phyloP scores from a whole-genome alignment of 192 early-diverging fungal genomes.

The Funneliformis mosseae region DNA sequence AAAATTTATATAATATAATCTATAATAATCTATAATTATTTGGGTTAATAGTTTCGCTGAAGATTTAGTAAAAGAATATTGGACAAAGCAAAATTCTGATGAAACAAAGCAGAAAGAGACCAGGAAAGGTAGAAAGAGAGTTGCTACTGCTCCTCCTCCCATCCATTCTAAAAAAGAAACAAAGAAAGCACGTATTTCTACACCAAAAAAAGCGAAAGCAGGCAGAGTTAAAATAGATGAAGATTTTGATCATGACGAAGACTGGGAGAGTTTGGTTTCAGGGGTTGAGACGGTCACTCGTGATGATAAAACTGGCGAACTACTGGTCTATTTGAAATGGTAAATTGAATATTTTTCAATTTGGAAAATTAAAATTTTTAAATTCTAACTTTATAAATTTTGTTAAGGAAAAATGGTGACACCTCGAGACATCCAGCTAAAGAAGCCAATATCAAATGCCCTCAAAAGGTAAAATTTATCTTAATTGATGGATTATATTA shows the following conservation, averaged over 20 bases:
- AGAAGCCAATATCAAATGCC: constrained; percentile 30
- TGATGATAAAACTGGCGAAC: constrained; percentile 33
- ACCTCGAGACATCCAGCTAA: constrained; percentile 30
- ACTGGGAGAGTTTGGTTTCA: constrained; percentile 21
- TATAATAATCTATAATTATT: not conserved
- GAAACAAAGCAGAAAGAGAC: not conserved
- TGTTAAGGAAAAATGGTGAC: constrained; percentile 23
- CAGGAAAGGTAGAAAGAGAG: not conserved
- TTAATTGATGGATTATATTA: not conserved
- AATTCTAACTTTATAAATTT: not conserved
- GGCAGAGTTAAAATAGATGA: constrained; percentile 3
- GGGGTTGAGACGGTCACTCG: constrained; percentile 33
- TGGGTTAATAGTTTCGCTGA: constrained; percentile 15
- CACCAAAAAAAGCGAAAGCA: constrained; percentile 9
- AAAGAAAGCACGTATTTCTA: not conserved
- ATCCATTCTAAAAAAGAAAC: not conserved
- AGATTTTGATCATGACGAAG: constrained; percentile 6
- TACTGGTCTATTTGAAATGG: constrained; percentile 34
- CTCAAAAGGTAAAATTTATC: constrained; percentile 27
- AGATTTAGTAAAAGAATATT: constrained; percentile 29
- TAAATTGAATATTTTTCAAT: not conserved
- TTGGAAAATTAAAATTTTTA: not conserved
- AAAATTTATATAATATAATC: not conserved
- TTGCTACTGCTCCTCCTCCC: not conserved
- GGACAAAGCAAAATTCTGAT: not conserved